Evolutionary conservation across 2,329 filamentous ascomycete species (phyloP).

Genomic region (Pseudopyrenochaeta lycopersici): DNA sequence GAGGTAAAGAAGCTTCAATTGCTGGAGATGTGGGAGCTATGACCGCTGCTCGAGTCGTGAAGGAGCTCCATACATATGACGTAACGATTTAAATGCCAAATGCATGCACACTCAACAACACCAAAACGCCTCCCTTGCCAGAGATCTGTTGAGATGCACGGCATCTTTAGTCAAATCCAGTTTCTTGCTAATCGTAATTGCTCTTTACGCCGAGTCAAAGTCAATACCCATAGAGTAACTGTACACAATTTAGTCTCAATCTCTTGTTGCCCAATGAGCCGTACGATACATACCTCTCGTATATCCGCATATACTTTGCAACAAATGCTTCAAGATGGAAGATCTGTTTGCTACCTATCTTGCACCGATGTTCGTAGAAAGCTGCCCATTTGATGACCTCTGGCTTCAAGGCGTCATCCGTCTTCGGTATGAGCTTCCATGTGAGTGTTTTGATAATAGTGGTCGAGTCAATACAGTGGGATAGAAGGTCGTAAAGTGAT

Average conservation of each 20-base stretch:
- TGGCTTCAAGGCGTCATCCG: constrained; percentile 88
- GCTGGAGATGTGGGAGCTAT: constrained; percentile 16
- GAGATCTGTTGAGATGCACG: background rate
- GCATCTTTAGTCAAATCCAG: background rate
- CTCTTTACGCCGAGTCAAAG: constrained; percentile 49
- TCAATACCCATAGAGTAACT: constrained; percentile 75
- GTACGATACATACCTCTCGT: constrained; percentile 75
- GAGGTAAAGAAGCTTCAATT: background rate
- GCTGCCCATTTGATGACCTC: constrained; percentile 96
- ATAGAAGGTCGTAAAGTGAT: constrained; percentile 96
- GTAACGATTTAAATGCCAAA: constrained; percentile 17
- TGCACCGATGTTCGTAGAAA: constrained; percentile 96
- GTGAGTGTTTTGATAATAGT: constrained; percentile 94
- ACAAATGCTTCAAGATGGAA: constrained; percentile 99
- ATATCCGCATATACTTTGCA: constrained; percentile 96
- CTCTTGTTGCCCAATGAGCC: background rate
- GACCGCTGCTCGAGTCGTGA: constrained; percentile 5
- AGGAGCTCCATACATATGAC: constrained; percentile 20
- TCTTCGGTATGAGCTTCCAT: constrained; percentile 86
- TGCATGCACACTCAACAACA: constrained; percentile 21
- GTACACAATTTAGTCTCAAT: constrained; percentile 4
- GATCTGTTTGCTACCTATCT: constrained; percentile 91
- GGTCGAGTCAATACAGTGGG: constrained; percentile 95
- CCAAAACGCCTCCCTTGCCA: constrained; percentile 20
- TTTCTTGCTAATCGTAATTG: background rate